These are phyloP conservation scores for Andrographis paniculata DNA, from an alignment of 305 asterid species.

Conservation along the genomic window DNA sequence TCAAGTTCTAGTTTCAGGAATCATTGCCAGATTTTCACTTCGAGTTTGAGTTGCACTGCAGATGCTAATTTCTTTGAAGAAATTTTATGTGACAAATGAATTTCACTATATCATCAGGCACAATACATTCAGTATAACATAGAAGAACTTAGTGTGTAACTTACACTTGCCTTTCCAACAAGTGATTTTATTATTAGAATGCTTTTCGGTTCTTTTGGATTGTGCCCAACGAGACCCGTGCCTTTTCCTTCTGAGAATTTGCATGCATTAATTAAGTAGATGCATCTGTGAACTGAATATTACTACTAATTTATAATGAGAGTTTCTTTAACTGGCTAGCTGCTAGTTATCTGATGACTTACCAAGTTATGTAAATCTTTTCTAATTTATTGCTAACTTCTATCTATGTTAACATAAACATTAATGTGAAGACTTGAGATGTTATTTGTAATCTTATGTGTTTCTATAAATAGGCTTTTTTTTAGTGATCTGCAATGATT, in stretches of 20 bases:
- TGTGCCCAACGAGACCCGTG: no score
- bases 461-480: neutral
- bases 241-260: no score
- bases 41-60: slow-evolving; percentile 1
- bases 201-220: no score
- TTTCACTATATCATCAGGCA: no score
- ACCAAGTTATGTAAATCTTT: slow-evolving; percentile 3
- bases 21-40: slow-evolving; percentile 7
- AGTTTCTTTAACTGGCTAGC: slow-evolving; percentile 1
- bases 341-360: slow-evolving; percentile 6
- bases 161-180: no score
- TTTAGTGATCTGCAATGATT: slow-evolving; percentile 11
- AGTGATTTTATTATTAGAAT: no score
- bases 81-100: no score
- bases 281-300: no score
- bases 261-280: no score
- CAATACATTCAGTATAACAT: no score
- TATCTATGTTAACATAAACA: slow-evolving; percentile 1
- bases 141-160: no score
- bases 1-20: slow-evolving; percentile 6
- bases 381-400: slow-evolving; percentile 9
- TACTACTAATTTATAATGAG: slow-evolving; percentile 7
- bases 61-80: no score
- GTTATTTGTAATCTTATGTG: neutral
- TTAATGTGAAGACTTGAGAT: slow-evolving; percentile 3